Conservation (phyloP, 2,329 filamentous ascomycete species). For the Fusarium tricinctum region DNA sequence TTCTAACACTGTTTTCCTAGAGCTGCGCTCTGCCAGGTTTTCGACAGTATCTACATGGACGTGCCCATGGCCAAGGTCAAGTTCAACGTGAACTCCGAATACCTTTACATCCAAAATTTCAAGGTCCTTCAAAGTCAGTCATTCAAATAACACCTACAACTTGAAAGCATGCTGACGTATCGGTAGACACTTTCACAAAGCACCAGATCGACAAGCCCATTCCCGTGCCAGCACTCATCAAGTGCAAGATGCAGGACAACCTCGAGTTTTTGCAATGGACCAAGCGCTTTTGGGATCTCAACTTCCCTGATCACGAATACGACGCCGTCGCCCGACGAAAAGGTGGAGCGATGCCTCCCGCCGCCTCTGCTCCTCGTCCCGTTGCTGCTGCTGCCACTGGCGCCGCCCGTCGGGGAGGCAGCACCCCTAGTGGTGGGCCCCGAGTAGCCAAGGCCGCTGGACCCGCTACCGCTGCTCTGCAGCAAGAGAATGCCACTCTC, state of each 20-base stretch:
- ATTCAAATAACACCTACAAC: not conserved
- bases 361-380: slow-evolving; percentile 63
- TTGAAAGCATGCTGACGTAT: slow-evolving; percentile 18
- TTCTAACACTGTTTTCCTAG: slow-evolving; percentile 63
- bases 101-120: slow-evolving; percentile 98
- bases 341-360: slow-evolving; percentile 73
- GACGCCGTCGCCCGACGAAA: slow-evolving; percentile 90
- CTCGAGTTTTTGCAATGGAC: slow-evolving; percentile 98
- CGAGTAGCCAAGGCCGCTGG: slow-evolving; percentile 64
- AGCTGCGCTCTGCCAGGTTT: slow-evolving; percentile 95
- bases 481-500: slow-evolving; percentile 87
- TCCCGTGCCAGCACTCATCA: slow-evolving; percentile 88
- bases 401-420: slow-evolving; percentile 68
- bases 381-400: slow-evolving; percentile 65
- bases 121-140: slow-evolving; percentile 92
- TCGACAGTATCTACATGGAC: slow-evolving; percentile 97
- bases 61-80: slow-evolving; percentile 96
- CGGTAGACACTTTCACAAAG: slow-evolving; percentile 81
- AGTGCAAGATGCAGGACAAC: slow-evolving; percentile 99
- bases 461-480: slow-evolving; percentile 77
- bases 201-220: slow-evolving; percentile 92
- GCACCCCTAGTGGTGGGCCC: slow-evolving; percentile 71
- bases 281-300: slow-evolving; percentile 97
- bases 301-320: slow-evolving; percentile 97
- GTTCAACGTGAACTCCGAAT: slow-evolving; percentile 98